Evolutionary conservation across 2,329 filamentous ascomycete genomes (phyloP), one percentile per base, ranked within the genome.

Genomic region (Cordyceps sp.): DNA sequence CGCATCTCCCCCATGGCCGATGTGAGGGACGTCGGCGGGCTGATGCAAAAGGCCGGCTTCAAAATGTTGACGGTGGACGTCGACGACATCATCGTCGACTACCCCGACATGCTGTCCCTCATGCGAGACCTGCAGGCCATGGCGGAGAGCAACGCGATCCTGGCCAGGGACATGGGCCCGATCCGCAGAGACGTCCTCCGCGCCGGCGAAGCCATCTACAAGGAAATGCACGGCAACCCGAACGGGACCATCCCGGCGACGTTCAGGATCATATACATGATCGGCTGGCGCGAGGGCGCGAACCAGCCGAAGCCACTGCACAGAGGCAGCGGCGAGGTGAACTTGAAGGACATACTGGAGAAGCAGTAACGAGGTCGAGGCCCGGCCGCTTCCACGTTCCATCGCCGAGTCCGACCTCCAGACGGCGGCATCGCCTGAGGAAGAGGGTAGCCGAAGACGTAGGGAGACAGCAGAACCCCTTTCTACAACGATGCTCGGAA

Each of bases 231-330:
- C 53, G 86, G 82, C 14, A 85, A 92, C 45, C 68, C 75, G 27
- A 78, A 82, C 45, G 79, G 70, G 15, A 71, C 61, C 2, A 65
- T 90, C 38, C 90, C 90, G 1, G 90, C 90, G 1, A 98, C 90
- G 0, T 98, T 94, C 50, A 70, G 90, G 43, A 68, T 93, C 44
- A 94, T 98, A 38, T 93, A 90, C 54, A 94, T 96, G 86, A 98
- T 98, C 55, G 90, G 90, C 0, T 98, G 90, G 90, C 92, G 88
- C 50, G 81, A 86, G 42, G 78, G 81, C 2, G 67, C 69, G 20
- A 71, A 76, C 33, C 86, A 96, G 57, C 65, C 77, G 3, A 65
- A 88, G 55, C 86, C 90, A 5, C 58, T 96, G 36, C 58, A 77
- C 41, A 71, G 90, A 42, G 90, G 90, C 1, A 93, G 78, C 40